These are phyloP conservation scores for Lotus japonicus DNA, from an alignment of 306 rosid species.

Conservation along the genomic window DNA sequence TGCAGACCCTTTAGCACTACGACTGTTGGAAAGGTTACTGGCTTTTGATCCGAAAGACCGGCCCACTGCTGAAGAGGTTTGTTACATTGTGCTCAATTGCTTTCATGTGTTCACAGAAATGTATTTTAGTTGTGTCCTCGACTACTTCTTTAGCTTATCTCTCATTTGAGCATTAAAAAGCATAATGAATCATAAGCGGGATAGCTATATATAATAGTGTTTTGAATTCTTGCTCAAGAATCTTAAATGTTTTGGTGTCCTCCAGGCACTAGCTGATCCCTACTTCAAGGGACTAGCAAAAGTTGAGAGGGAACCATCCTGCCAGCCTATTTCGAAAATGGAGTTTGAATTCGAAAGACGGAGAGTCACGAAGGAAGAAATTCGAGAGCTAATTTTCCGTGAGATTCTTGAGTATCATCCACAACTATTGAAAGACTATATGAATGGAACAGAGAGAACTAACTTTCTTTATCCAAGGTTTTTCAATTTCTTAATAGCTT, in stretches of 20 bases:
- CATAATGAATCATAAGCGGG: conserved; percentile 7
- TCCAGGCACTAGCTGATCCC: conserved; percentile 86
- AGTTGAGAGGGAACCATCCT: conserved; percentile 91
- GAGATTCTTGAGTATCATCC: conserved; percentile 97
- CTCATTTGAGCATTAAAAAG: neutral
- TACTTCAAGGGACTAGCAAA: conserved; percentile 82
- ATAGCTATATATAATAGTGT: neutral
- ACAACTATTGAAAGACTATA: conserved; percentile 82
- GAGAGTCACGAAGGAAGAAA: conserved; percentile 87
- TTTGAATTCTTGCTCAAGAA: neutral
- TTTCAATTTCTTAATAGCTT: neutral
- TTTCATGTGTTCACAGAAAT: neutral
- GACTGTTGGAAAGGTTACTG: conserved; percentile 70
- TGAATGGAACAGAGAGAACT: conserved; percentile 90
- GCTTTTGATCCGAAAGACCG: conserved; percentile 97
- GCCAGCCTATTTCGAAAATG: conserved; percentile 94
- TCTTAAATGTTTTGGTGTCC: conserved; percentile 11
- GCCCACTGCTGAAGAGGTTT: conserved; percentile 95
- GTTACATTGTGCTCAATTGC: conserved; percentile 2
- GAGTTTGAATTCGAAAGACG: conserved; percentile 97
- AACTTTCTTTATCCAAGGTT: conserved; percentile 95
- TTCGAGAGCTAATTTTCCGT: conserved; percentile 81
- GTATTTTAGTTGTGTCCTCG: neutral
- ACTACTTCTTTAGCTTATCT: neutral
- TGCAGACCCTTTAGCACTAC: conserved; percentile 85